Conservation (phyloP, 2,329 filamentous ascomycete species). For the Verticillium albo-atrum region DNA sequence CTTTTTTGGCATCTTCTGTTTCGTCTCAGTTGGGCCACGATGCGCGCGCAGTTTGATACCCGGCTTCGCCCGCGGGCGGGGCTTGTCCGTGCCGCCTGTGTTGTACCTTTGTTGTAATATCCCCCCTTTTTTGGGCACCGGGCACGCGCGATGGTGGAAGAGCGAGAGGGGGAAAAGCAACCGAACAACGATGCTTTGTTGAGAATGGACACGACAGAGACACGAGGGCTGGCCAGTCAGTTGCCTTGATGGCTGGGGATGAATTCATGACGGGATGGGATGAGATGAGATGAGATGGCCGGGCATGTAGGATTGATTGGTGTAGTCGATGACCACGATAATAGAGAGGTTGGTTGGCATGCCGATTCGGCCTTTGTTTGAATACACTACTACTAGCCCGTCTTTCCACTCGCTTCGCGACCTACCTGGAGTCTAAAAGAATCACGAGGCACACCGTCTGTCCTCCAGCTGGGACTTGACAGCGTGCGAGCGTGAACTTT, state of each 20-base stretch:
- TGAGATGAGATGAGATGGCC: too few relatives aligned
- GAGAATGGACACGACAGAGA: not conserved
- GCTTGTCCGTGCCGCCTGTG: not conserved
- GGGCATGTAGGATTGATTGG: not conserved
- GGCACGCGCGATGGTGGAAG: not conserved
- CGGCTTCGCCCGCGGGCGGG: not conserved
- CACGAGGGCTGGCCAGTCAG: not conserved
- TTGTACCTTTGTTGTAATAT: not conserved
- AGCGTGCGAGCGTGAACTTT: not conserved
- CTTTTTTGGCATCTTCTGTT: not conserved
- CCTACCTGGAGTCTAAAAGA: not conserved
- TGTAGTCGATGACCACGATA: not conserved
- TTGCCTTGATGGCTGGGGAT: not conserved
- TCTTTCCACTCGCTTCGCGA: not conserved
- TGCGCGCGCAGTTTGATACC: constrained; percentile 9
- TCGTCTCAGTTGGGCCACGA: constrained; percentile 4
- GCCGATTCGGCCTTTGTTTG: not conserved
- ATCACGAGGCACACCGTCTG: too few relatives aligned
- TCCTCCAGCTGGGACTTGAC: too few relatives aligned
- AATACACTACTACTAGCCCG: not conserved
- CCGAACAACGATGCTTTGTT: not conserved
- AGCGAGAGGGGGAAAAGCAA: not conserved
- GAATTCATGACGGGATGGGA: not conserved
- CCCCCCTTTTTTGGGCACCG: not conserved
- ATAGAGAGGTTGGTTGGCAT: not conserved